Base-by-base conservation (phyloP, 208 protist species). In the Leishmania major region DNA sequence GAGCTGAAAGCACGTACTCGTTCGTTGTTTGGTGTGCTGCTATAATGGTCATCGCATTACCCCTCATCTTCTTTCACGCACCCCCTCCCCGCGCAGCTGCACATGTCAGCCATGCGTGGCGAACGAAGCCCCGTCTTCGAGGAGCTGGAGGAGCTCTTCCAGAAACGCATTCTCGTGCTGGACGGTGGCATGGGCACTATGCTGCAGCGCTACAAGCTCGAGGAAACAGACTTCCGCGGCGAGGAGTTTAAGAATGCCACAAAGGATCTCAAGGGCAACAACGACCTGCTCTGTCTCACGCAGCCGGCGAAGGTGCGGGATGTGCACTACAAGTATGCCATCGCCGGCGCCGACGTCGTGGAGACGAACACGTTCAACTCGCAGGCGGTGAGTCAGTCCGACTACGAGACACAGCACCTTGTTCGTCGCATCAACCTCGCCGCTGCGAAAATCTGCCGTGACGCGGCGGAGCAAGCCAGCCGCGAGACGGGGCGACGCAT, bases 321-420 rank as follows among this genome's bases (percentile, higher is more conserved):
- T 73, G 96, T 99, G 62, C 96, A 99, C 87, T 88, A 94, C 82
- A 81, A 91, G 55, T 99, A 99, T 88, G 90, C 99, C 40, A 86
- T 95, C 47, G 96, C 98, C 11, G 99, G 99, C 49, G 91, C 99
- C 22, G 96, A 99, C 89, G 94, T 99, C 55, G 87, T 99, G 79
- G 98, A 99, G 90, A 99, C 99, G 25, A 99, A 99, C 94, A 99
- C 98, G 55, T 99, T 99, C 91, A 98, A 95, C 84, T 87, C 91
- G 3, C 99, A 90, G 57, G 79, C 78, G 8, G 95, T 99, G 80
- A 96, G 97, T 51, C 97, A 99, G 94, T 92, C 91, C 35, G 98
- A 99, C 90, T 99, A 99, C 84, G 83, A 84, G 40, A 85, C 97
- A 64, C 93, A 99, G 88, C 83, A 97, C 79, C 82, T 99, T n/a